Percentiles rank a stretch among this genome's conserved stretches.
Evolutionary conservation across 2,329 filamentous ascomycete genomes (phyloP).

Genomic region (Sporothrix schenckii): DNA sequence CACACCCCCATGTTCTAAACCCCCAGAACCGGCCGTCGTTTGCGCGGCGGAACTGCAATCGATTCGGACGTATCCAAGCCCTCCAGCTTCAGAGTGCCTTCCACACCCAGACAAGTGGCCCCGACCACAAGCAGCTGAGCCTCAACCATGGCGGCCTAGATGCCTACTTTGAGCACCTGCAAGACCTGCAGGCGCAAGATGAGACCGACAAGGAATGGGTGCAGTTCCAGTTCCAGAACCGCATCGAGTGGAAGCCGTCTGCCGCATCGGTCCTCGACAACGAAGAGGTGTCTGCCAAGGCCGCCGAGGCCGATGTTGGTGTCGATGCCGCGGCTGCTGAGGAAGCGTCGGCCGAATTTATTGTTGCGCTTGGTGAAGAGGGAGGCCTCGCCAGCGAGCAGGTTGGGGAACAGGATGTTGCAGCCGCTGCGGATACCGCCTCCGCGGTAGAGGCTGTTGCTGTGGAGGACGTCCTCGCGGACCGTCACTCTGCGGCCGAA

Average conservation of each 20-base stretch:
- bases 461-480: neutral
- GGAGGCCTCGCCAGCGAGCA: conserved; percentile 17
- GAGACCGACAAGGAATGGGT: conserved; percentile 80
- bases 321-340: conserved; percentile 37
- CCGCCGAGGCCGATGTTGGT: conserved; percentile 45
- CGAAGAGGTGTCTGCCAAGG: conserved; percentile 39
- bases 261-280: conserved; percentile 55
- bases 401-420: neutral
- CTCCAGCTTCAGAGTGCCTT: conserved; percentile 79
- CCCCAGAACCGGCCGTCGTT: conserved; percentile 69
- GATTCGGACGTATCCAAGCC: conserved; percentile 57
- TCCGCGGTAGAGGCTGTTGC: neutral
- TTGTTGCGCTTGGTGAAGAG: neutral
- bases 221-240: conserved; percentile 85
- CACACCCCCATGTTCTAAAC: conserved; percentile 77
- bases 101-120: conserved; percentile 60
- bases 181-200: conserved; percentile 70
- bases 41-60: conserved; percentile 59
- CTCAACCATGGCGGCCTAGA: conserved; percentile 70
- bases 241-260: conserved; percentile 82
- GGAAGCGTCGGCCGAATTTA: neutral
- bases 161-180: conserved; percentile 89
- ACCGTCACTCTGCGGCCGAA: conserved; percentile 39
- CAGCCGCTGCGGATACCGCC: conserved; percentile 3
- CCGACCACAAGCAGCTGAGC: conserved; percentile 59